These are phyloP conservation scores for Alternaria triticimaculans DNA, from an alignment of 2,329 filamentous ascomycete genomes.

Conservation along the genomic window DNA sequence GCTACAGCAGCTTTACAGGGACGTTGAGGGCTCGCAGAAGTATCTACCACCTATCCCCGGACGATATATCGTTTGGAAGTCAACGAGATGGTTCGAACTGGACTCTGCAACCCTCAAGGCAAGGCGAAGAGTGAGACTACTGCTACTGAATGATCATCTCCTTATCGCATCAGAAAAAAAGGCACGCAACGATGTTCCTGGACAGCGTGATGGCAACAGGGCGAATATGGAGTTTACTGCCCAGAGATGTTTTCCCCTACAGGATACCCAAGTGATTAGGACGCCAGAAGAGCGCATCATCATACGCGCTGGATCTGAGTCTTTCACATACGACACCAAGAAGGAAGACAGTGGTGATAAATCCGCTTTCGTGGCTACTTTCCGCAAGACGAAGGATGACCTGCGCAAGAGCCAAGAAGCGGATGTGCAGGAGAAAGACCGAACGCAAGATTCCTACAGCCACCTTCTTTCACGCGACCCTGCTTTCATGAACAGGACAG, in stretches of 20 bases:
- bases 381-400: slow-evolving; percentile 91
- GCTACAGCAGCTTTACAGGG: slow-evolving; percentile 87
- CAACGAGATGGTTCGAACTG: slow-evolving; percentile 91
- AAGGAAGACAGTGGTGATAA: slow-evolving; percentile 82
- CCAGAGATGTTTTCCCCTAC: slow-evolving; percentile 90
- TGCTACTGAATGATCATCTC: slow-evolving; percentile 92
- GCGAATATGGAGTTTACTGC: slow-evolving; percentile 75
- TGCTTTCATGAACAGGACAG: slow-evolving; percentile 77
- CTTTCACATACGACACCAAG: slow-evolving; percentile 92
- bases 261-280: slow-evolving; percentile 94
- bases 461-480: slow-evolving; percentile 83
- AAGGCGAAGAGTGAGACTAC: slow-evolving; percentile 84
- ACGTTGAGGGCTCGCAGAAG: slow-evolving; percentile 96
- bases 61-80: slow-evolving; percentile 94
- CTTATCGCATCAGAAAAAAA: slow-evolving; percentile 94
- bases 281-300: slow-evolving; percentile 72
- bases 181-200: slow-evolving; percentile 74
- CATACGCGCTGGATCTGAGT: slow-evolving; percentile 86
- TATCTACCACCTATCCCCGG: slow-evolving; percentile 89
- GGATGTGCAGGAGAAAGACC: slow-evolving; percentile 86
- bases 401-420: slow-evolving; percentile 83
- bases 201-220: slow-evolving; percentile 51
- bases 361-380: slow-evolving; percentile 79
- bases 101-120: slow-evolving; percentile 98
- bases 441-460: slow-evolving; percentile 82